phyloP scores from a whole-genome alignment of 1,284 basidiomycete species.

The Cryptococcus jaspeensis region DNA sequence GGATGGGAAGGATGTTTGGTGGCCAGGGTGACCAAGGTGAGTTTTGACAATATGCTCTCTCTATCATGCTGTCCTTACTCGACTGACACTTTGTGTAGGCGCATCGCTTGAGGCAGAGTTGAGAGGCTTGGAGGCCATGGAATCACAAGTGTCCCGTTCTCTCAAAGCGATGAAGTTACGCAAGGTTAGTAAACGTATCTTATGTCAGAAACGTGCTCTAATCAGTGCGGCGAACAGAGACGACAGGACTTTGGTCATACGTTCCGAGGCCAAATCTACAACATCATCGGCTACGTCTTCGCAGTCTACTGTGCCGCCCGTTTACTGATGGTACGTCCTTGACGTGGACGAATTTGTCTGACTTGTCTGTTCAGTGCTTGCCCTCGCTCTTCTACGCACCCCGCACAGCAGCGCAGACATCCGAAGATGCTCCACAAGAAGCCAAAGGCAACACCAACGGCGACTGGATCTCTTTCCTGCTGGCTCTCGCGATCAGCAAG shows the following conservation, averaged over 20 bases:
- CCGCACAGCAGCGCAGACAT: conserved; percentile 24
- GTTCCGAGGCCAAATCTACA: conserved; percentile 39
- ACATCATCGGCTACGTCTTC: conserved; percentile 46
- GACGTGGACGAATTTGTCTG: neutral
- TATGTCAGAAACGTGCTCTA: neutral
- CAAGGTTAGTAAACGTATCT: conserved; percentile 24
- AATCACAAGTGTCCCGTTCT: conserved; percentile 38
- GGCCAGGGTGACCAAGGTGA: conserved; percentile 32
- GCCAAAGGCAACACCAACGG: conserved; percentile 46
- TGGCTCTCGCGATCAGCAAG: conserved; percentile 45
- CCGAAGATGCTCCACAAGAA: conserved; percentile 17
- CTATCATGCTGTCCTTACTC: neutral
- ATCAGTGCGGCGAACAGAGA: conserved; percentile 18
- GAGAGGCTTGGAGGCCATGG: conserved; percentile 44
- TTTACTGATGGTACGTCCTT: conserved; percentile 40
- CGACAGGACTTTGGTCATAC: conserved; percentile 47
- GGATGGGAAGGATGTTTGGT: conserved; percentile 45
- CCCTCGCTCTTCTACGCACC: conserved; percentile 43
- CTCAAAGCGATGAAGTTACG: conserved; percentile 42
- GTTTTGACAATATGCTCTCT: neutral
- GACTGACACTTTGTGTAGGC: conserved; percentile 12
- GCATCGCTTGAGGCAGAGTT: conserved; percentile 38
- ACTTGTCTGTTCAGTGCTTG: conserved; percentile 36
- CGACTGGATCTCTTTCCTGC: conserved; percentile 52
- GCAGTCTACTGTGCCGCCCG: conserved; percentile 49